These are phyloP conservation scores for Dorcoceras hygrometricum DNA, from an alignment of 257 asterid species.

Conservation along the genomic window DNA sequence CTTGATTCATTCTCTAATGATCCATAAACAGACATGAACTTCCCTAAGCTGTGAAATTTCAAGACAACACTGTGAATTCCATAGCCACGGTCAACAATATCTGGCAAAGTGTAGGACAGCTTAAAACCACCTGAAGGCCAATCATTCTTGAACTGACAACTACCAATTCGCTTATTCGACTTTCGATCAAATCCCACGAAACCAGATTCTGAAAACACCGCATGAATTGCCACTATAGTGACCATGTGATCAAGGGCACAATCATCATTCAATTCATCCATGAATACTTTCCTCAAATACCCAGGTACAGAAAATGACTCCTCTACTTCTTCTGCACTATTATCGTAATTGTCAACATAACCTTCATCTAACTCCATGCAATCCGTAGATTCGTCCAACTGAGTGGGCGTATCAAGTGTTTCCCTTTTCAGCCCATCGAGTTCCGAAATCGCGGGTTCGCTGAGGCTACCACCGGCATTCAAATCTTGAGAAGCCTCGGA, in stretches of 20 bases:
- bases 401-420: constrained; percentile 7
- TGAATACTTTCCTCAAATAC: constrained; percentile 72
- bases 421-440: constrained; percentile 20
- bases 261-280: constrained; percentile 50
- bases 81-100: constrained; percentile 8
- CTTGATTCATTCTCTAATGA: constrained; percentile 35
- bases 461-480: constrained; percentile 9
- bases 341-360: constrained; percentile 16
- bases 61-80: constrained; percentile 34
- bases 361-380: constrained; percentile 37
- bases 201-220: constrained; percentile 76
- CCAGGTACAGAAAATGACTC: constrained; percentile 75
- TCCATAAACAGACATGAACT: constrained; percentile 57
- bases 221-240: constrained; percentile 67
- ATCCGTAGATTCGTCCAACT: constrained; percentile 26
- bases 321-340: constrained; percentile 24
- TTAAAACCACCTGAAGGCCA: constrained; percentile 42
- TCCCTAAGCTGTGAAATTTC: constrained; percentile 68
- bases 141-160: constrained; percentile 33
- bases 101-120: constrained; percentile 66
- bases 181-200: constrained; percentile 57
- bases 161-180: constrained; percentile 27
- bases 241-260: constrained; percentile 53
- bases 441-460: constrained; percentile 4
- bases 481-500: constrained; percentile 21